These are phyloP conservation scores for Achaetomium macrosporum DNA, from an alignment of 2,329 filamentous ascomycete genomes.

Conservation along the genomic window DNA sequence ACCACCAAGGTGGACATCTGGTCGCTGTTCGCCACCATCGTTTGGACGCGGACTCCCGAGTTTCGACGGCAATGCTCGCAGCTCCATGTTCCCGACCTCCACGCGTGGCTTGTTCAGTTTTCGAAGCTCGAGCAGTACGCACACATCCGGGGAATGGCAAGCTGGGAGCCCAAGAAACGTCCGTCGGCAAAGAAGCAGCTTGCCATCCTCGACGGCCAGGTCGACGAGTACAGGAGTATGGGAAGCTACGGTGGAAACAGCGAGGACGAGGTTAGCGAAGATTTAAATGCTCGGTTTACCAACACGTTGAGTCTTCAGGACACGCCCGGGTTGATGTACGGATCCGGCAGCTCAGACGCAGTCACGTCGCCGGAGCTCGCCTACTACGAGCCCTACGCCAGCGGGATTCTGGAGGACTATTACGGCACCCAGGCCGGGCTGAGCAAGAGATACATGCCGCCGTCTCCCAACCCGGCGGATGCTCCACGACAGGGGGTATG, in stretches of 20 bases:
- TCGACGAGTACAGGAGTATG: not conserved
- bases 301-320: conserved; percentile 10
- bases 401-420: conserved; percentile 1
- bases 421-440: not conserved
- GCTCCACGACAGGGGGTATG: conserved; percentile 10
- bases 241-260: not conserved
- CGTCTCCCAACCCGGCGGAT: not conserved
- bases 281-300: conserved; percentile 10
- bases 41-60: conserved; percentile 22
- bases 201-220: conserved; percentile 12
- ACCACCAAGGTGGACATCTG: conserved; percentile 28
- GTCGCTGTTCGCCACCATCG: conserved; percentile 29
- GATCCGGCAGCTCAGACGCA: not conserved
- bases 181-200: conserved; percentile 19
- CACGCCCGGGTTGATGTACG: conserved; percentile 3
- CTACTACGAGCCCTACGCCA: conserved; percentile 19
- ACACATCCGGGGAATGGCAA: conserved; percentile 19
- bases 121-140: conserved; percentile 18
- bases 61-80: conserved; percentile 21
- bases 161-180: conserved; percentile 14
- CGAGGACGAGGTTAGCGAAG: not conserved
- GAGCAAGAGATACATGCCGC: conserved; percentile 11
- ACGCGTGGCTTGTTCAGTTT: conserved; percentile 19
- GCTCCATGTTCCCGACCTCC: conserved; percentile 14
- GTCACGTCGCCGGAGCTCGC: conserved; percentile 11